A percentile compares a stretch with the other conserved stretches of the same genome.
These are phyloP conservation scores for Euptelea pleiosperma DNA, from an alignment of 164 flowering plant genomes.

Conservation along the genomic window DNA sequence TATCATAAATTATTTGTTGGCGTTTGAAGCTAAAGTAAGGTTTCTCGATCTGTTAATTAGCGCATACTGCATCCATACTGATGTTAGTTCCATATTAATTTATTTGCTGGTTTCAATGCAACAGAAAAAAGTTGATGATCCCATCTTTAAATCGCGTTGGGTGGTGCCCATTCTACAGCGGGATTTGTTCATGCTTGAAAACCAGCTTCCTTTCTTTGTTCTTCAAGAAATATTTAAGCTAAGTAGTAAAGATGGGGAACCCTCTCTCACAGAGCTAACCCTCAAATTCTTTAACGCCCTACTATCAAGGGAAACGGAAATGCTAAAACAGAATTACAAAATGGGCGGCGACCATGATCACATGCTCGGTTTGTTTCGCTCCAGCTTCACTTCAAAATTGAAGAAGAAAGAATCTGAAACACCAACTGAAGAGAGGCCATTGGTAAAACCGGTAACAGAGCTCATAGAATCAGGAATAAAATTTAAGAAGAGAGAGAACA, in stretches of 20 bases:
- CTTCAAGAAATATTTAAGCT: constrained; percentile 13
- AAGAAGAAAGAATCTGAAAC: too few species aligned
- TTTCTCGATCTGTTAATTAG: too few species aligned
- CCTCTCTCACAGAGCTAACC: constrained; percentile 12
- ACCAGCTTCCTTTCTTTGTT: constrained; percentile 29
- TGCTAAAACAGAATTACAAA: not conserved
- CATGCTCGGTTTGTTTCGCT: too few species aligned
- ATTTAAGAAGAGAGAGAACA: constrained; percentile 1
- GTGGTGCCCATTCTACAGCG: constrained; percentile 23
- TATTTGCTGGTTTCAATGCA: too few species aligned
- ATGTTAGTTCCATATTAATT: too few species aligned
- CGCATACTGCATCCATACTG: too few species aligned
- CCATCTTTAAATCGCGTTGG: constrained; percentile 21
- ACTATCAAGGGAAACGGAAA: constrained; percentile 5
- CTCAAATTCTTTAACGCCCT: constrained; percentile 23
- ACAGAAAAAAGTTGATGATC: constrained; percentile 13
- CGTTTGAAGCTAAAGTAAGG: too few species aligned
- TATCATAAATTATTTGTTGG: too few species aligned
- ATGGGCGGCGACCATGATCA: constrained; percentile 9
- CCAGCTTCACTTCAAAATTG: constrained; percentile 18
- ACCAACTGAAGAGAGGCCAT: constrained; percentile 12
- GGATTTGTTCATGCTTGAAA: constrained; percentile 32
- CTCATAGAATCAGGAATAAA: constrained; percentile 18
- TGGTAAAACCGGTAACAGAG: constrained; percentile 16
- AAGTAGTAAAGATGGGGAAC: constrained; percentile 2